Conservation (phyloP, 306 rosid genomes). For the barrel medic (Medicago truncatula) region MtrunA17r5.0-ANR NC_053044.1:55107501-55108000, state of each 20-base stretch:
- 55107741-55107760: not conserved
- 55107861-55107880: conserved; percentile 86
- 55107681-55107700: conserved; percentile 4
- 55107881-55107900: conserved; percentile 71
- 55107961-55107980: conserved; percentile 55
- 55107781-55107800: conserved; percentile 13
- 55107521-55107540: conserved; percentile 72
- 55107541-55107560: conserved; percentile 65
- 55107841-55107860: conserved; percentile 80
- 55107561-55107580: not conserved
- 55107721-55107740: conserved; percentile 25
- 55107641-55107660: conserved; percentile 6
- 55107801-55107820: conserved; percentile 33
- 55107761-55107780: conserved; percentile 30
- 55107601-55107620: not conserved
- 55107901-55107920: conserved; percentile 72
- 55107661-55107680: conserved; percentile 23
- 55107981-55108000: conserved; percentile 53
- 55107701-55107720: conserved; percentile 10
- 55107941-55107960: conserved; percentile 60
- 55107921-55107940: conserved; percentile 51
- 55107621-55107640: conserved; percentile 14
- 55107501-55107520: conserved; percentile 77
- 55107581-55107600: not conserved
- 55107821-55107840: conserved; percentile 43